Base-by-base conservation (phyloP, 1,284 basidiomycete genomes). In the Chondrostereum purpureum region DNA sequence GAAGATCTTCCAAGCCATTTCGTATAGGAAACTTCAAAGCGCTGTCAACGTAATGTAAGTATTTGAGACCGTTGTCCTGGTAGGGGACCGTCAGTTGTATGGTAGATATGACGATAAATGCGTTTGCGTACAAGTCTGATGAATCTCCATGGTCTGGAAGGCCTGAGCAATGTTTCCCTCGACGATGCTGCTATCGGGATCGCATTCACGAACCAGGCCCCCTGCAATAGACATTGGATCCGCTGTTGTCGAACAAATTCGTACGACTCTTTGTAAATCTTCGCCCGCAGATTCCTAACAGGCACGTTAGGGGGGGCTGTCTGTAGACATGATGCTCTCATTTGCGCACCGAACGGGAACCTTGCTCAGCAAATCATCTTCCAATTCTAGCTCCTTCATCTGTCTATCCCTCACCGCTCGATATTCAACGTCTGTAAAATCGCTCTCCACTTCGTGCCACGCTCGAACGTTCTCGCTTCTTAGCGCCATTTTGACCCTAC, bases 221-320 rank as follows among this genome's bases (percentile, higher is more conserved):
- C 91, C 58, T 91, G 85, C 40, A 91, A 66, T 35, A 95, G 62
- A 58, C 90, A 93, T 53, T 90, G 86, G 55, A 93, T 84, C 38
- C 94, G 76, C 65, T 98, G 94, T 59, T 91, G 86, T 21, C 87
- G 75, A 20, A 98, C 85, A 57, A 96, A 95, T 57, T 95, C 92
- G 57, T 83, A 92, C 12, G 91, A 93, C 59, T 97, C 94, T 55
- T 83, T 88, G 67, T 90, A 89, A 31, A 97, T 72, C 56, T 90
- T 89, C 20, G 84, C 85, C 33, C 91, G 80, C 45, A 98, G 67
- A 60, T 90, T 92, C 46, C 88, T 91, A 53, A n/a, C 53, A 44
- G 14, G 18, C 50, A 33, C 14, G 23, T 40, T 42, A 39, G 48
- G 23, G 41, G 31, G 47, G 38, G 35, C 45, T 42, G 18, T 46